phyloP scores from a whole-genome alignment of 371 early-diverging fungal genomes.

The Polyrhizophydium stewartii region DNA sequence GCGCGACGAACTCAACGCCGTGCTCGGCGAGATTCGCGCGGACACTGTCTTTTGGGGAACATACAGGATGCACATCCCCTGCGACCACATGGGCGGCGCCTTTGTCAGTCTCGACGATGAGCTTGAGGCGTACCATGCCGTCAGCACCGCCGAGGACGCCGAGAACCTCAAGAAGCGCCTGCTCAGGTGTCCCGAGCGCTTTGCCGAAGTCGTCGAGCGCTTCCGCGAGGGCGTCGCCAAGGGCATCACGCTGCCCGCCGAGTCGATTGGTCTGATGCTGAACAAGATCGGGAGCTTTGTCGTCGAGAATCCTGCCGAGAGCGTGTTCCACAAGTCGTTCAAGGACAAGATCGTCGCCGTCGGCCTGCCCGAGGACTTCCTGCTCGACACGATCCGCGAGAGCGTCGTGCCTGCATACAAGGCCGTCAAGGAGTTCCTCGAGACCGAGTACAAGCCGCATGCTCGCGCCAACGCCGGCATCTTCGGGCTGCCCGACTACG shows the following conservation, averaged over 20 bases:
- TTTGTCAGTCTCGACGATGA: background rate
- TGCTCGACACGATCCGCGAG: slow-evolving; percentile 15
- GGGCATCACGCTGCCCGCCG: slow-evolving; percentile 15
- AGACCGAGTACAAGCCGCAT: slow-evolving; percentile 33
- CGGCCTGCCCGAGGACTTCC: slow-evolving; percentile 12
- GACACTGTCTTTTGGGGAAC: too few relatives aligned
- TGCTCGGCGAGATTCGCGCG: too few relatives aligned
- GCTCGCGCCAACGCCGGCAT: slow-evolving; percentile 24
- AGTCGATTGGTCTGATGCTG: slow-evolving; percentile 21
- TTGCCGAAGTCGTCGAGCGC: slow-evolving; percentile 19
- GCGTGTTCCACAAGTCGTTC: slow-evolving; percentile 8
- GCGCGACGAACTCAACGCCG: background rate
- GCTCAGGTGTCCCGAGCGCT: slow-evolving; percentile 5
- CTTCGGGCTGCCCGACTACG: slow-evolving; percentile 24
- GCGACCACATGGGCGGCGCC: slow-evolving; percentile 5
- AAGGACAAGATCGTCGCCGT: slow-evolving; percentile 14
- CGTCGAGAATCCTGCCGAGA: slow-evolving; percentile 12
- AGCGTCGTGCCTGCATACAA: slow-evolving; percentile 17
- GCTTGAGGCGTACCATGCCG: slow-evolving; percentile 11
- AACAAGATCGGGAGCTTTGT: background rate
- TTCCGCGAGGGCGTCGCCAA: slow-evolving; percentile 19
- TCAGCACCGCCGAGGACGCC: slow-evolving; percentile 19
- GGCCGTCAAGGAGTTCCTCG: slow-evolving; percentile 22
- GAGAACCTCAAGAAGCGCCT: slow-evolving; percentile 27
- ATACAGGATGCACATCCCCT: slow-evolving; percentile 7